A percentile compares a stretch with the other conserved stretches of the same genome.
These are phyloP conservation scores for Drechslerella dactyloides DNA, from an alignment of 2,329 filamentous ascomycete genomes.

Conservation along the genomic window DNA sequence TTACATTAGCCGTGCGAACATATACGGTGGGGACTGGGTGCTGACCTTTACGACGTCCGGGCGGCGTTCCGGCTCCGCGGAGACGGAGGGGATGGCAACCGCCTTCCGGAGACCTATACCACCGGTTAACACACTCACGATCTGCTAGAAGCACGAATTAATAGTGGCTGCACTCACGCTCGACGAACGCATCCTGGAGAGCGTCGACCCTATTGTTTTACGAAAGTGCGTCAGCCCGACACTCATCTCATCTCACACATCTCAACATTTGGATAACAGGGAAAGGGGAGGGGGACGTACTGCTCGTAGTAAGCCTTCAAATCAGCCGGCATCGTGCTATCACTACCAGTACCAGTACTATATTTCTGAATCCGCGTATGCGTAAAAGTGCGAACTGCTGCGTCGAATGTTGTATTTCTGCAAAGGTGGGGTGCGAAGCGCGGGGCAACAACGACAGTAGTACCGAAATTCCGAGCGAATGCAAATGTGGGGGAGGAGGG, in stretches of 20 bases:
- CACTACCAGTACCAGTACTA: conserved; percentile 17
- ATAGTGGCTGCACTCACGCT: conserved; percentile 51
- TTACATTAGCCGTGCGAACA: not conserved
- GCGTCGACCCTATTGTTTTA: conserved; percentile 56
- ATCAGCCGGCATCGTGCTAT: conserved; percentile 39
- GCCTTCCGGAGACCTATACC: conserved; percentile 89
- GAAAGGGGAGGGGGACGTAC: conserved; percentile 11
- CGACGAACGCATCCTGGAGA: conserved; percentile 56
- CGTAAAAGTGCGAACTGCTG: not conserved
- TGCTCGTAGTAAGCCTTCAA: conserved; percentile 37
- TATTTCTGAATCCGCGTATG: not conserved
- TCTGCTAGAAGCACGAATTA: not conserved
- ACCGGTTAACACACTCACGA: conserved; percentile 69
- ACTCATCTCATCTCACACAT: not conserved
- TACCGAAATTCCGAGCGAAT: not conserved
- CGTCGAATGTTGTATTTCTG: not conserved
- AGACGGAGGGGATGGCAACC: conserved; percentile 95
- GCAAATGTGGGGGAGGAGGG: not conserved
- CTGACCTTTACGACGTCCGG: conserved; percentile 82
- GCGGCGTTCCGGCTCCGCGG: conserved; percentile 84
- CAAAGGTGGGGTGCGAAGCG: conserved; percentile 13
- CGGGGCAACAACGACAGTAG: conserved; percentile 32
- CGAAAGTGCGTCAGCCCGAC: not conserved
- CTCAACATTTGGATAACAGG: too few relatives aligned
- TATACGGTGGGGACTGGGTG: not conserved